Evolutionary conservation across 306 rosid species (phyloP).

Genomic region (Dalbergia oliveri): DNA sequence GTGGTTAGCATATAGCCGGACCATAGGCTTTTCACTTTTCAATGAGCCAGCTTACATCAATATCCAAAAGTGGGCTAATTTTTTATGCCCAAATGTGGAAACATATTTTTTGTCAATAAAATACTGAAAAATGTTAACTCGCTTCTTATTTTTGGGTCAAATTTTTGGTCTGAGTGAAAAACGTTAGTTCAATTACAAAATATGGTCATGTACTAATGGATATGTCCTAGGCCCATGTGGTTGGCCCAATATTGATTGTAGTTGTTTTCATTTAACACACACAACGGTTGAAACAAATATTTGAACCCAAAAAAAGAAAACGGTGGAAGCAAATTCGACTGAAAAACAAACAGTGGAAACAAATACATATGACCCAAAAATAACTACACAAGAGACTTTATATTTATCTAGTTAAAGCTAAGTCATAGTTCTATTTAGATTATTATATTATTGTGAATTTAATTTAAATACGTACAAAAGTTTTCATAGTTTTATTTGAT

Average conservation of each 20-base stretch:
- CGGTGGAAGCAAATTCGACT: too few species aligned
- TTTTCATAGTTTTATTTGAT: too few species aligned
- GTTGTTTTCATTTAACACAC: not conserved
- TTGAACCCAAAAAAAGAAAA: too few species aligned
- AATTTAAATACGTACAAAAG: not conserved
- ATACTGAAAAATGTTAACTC: too few species aligned
- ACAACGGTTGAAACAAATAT: not conserved
- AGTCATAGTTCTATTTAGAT: not conserved
- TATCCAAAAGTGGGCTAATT: not conserved
- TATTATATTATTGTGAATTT: not conserved
- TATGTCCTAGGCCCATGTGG: constrained; percentile 5
- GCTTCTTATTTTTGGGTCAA: too few species aligned
- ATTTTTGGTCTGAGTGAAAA: too few species aligned
- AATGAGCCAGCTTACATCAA: not conserved
- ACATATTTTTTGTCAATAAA: not conserved
- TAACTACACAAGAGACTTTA: not conserved
- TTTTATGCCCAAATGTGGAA: not conserved
- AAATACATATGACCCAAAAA: too few species aligned
- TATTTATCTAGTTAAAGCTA: not conserved
- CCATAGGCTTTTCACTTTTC: not conserved
- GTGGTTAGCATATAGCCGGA: not conserved
- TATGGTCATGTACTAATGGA: not conserved
- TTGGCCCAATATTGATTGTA: not conserved
- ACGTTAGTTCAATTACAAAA: not conserved
- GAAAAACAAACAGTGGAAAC: too few species aligned